Percentiles rank a stretch among this genome's conserved stretches.
Conservation (phyloP, 352 stramenopile species). For the Globisporangium echinulatum region DNA sequence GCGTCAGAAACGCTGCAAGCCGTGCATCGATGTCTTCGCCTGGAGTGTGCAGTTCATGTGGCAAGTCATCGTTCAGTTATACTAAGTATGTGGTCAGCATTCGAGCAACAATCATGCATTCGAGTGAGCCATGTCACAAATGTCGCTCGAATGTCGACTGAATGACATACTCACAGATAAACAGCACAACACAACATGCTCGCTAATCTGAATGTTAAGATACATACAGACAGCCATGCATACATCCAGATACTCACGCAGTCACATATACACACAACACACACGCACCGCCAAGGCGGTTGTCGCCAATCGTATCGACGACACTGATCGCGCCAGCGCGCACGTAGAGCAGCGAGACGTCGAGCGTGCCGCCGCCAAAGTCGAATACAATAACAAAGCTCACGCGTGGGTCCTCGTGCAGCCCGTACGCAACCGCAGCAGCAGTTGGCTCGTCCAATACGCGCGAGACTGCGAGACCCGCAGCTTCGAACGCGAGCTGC, state of each 20-base stretch:
- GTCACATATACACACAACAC: too few species aligned
- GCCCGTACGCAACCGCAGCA: constrained; percentile 96
- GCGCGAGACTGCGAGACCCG: constrained; percentile 92
- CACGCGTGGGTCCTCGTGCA: constrained; percentile 90
- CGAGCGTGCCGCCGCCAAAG: constrained; percentile 95
- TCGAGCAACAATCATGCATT: too few species aligned
- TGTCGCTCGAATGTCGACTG: too few species aligned
- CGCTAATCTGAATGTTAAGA: too few species aligned
- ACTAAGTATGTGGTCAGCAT: too few species aligned
- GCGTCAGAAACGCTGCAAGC: constrained; percentile 84
- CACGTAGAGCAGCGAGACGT: constrained; percentile 94
- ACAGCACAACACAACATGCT: too few species aligned
- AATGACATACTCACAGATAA: too few species aligned
- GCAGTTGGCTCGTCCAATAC: constrained; percentile 98
- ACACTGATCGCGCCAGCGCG: constrained; percentile 89
- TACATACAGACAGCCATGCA: too few species aligned
- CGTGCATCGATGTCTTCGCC: constrained; percentile 91
- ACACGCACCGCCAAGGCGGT: constrained; percentile 82
- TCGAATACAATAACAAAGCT: constrained; percentile 97
- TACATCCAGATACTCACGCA: too few species aligned
- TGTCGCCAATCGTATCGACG: constrained; percentile 93
- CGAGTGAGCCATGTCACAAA: too few species aligned
- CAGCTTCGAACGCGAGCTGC: constrained; percentile 71
- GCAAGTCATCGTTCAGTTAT: too few species aligned
- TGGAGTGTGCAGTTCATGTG: not conserved